These are phyloP conservation scores for Aspergillus olivimuriae DNA, from an alignment of 495 filamentous ascomycete genomes.

Conservation along the genomic window DNA sequence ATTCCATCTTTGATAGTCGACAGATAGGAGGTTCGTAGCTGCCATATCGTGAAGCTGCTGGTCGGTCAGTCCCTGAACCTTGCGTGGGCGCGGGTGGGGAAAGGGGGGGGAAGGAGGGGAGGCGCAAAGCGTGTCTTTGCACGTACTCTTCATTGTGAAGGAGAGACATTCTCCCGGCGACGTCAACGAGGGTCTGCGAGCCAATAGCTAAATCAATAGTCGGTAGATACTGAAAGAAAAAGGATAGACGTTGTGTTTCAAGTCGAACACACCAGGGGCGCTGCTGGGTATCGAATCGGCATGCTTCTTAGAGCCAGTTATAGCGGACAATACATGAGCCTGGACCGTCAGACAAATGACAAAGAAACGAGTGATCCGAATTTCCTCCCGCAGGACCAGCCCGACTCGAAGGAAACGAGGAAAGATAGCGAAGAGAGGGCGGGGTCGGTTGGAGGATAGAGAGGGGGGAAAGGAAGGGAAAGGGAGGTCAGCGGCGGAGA, in stretches of 20 bases:
- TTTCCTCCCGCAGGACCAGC: constrained; percentile 31
- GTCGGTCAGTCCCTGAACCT: constrained; percentile 12
- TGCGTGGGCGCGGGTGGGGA: not conserved
- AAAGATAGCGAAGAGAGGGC: constrained; percentile 9
- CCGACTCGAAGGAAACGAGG: no score
- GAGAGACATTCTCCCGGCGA: constrained; percentile 64
- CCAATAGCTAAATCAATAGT: no score
- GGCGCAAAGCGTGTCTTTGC: not conserved
- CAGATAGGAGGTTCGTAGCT: constrained; percentile 86
- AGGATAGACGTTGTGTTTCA: constrained; percentile 4
- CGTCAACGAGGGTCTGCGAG: no score
- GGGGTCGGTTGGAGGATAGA: constrained; percentile 1
- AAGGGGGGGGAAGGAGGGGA: constrained; percentile 1
- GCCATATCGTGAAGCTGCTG: constrained; percentile 82
- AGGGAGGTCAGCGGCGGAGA: not conserved
- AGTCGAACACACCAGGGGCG: constrained; percentile 2
- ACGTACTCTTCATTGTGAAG: constrained; percentile 95
- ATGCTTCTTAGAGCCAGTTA: constrained; percentile 7
- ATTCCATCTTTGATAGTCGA: constrained; percentile 89
- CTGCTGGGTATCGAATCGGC: constrained; percentile 8
- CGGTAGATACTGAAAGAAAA: not conserved
- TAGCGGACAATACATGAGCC: constrained; percentile 8
- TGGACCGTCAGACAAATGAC: no score
- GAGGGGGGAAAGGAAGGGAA: constrained; percentile 3
- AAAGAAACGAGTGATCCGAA: constrained; percentile 10